Percentiles rank a stretch among this genome's conserved stretches.
phyloP scores from a whole-genome alignment of 192 early-diverging fungal genomes.

The Coemansia sp. region DNA sequence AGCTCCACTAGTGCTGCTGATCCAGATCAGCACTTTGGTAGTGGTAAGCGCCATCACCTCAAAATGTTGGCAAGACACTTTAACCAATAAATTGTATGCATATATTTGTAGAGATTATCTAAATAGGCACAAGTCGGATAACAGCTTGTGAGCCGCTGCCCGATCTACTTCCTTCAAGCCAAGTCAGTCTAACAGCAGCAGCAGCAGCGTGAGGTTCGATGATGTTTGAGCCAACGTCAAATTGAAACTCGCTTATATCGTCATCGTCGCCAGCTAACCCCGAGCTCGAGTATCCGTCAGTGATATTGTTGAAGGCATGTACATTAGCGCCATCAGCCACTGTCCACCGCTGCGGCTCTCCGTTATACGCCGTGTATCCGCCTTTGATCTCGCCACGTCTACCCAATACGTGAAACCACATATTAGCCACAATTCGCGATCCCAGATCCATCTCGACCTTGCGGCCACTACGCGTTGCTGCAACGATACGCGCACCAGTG shows the following conservation, averaged over 20 bases:
- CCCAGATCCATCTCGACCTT: conserved; percentile 43
- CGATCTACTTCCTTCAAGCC: conserved; percentile 10
- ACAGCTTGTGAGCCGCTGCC: conserved; percentile 22
- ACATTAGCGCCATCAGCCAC: conserved; percentile 10
- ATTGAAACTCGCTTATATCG: conserved; percentile 1
- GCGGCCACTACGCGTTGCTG: conserved; percentile 5
- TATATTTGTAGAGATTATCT: background rate
- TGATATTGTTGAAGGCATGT: conserved; percentile 9
- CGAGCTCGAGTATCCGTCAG: conserved; percentile 18
- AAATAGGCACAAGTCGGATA: conserved; percentile 23
- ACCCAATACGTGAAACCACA: conserved; percentile 32
- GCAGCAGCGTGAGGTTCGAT: background rate
- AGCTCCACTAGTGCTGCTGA: background rate
- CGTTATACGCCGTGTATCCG: conserved; percentile 2
- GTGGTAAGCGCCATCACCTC: background rate
- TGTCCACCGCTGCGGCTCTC: conserved; percentile 1
- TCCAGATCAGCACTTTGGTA: background rate
- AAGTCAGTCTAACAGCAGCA: conserved; percentile 10
- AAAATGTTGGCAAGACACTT: background rate
- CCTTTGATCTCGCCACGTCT: background rate
- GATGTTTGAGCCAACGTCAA: conserved; percentile 5
- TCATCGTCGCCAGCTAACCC: conserved; percentile 10
- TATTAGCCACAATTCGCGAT: conserved; percentile 22
- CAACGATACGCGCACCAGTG: background rate
- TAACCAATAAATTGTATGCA: background rate